Base-by-base conservation (phyloP, 148 eudicot genomes). In the Persicaria maculosa region DNA sequence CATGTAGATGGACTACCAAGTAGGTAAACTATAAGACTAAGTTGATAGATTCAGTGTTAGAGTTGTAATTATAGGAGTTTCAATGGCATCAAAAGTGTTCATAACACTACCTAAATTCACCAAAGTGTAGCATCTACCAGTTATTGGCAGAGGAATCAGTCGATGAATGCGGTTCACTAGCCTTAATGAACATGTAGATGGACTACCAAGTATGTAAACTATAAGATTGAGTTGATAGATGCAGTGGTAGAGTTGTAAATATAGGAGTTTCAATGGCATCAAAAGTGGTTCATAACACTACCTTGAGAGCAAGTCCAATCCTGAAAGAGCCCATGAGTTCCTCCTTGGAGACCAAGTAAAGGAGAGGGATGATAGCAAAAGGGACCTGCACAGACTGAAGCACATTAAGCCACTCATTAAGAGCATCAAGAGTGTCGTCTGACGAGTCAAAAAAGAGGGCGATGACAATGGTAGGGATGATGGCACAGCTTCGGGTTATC, bases 301-400 rank as follows among this genome's bases (percentile, higher is more conserved):
- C 99, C 99, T 90, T 88, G 40, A 92, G 88, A 73, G 83, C 67
- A 43, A 81, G 81, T 62, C 97, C 97, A 14, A 96, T 96, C 77
- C 74, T 92, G 82, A 92, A 89, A 75, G 75, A 81, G 12, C 99
- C 99, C 99, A 92, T 92, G 65, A 96, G 59, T 71, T 96, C 97
- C 78, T 96, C 97, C 80, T 85, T 92, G 78, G 99, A 85, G 76
- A 96, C 97, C 87, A 96, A 79, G 72, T 80, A 92, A 44, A 92
- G 91, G 50, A 96, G 94, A 19, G 99, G 99, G 77, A 96, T 96
- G 44, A 96, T 82, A 44, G 99, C 99, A 74, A 92, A 96, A 46
- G 99, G 99, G 71, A 92, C 88, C 82, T 96, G 99, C 58, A 96
- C 77, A 7, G 97, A 96, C 83, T 96, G 99, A 44, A 96, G 87